Evolutionary conservation across 2,329 filamentous ascomycete genomes (phyloP).

Genomic region (Trichophyton schoenleinii): DNA sequence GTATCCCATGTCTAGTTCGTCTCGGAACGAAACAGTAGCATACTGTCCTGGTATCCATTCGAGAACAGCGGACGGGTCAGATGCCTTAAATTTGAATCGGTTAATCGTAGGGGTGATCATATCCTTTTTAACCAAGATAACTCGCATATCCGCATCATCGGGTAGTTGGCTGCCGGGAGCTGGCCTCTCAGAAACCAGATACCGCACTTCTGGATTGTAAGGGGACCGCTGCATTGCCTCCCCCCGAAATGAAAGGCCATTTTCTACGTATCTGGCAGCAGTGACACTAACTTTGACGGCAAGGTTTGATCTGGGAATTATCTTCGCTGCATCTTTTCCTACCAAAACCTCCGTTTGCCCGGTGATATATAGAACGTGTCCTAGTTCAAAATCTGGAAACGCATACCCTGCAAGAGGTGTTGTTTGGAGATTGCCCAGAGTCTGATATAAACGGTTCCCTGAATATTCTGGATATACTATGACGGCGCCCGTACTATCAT

Average conservation of each 20-base stretch:
- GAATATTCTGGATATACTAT: conserved; percentile 74
- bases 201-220: conserved; percentile 65
- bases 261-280: conserved; percentile 49
- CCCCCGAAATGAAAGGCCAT: conserved; percentile 58
- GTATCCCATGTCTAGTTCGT: conserved; percentile 60
- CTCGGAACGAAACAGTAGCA: conserved; percentile 58
- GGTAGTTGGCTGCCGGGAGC: conserved; percentile 11
- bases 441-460: conserved; percentile 74
- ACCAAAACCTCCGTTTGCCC: conserved; percentile 55
- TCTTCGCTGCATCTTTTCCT: conserved; percentile 46
- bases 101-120: conserved; percentile 53
- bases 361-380: conserved; percentile 61
- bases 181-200: conserved; percentile 46
- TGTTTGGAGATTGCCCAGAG: conserved; percentile 59
- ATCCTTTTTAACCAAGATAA: conserved; percentile 47
- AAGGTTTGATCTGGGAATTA: conserved; percentile 59
- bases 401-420: conserved; percentile 57
- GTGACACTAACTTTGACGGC: conserved; percentile 56
- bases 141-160: conserved; percentile 25
- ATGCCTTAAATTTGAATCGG: conserved; percentile 49
- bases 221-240: conserved; percentile 49
- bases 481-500: conserved; percentile 35
- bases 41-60: conserved; percentile 62
- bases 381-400: conserved; percentile 61
- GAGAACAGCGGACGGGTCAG: conserved; percentile 22